Evolutionary conservation across 768 basidiomycete genomes (phyloP).

Genomic region (Suillus brevipes): DNA sequence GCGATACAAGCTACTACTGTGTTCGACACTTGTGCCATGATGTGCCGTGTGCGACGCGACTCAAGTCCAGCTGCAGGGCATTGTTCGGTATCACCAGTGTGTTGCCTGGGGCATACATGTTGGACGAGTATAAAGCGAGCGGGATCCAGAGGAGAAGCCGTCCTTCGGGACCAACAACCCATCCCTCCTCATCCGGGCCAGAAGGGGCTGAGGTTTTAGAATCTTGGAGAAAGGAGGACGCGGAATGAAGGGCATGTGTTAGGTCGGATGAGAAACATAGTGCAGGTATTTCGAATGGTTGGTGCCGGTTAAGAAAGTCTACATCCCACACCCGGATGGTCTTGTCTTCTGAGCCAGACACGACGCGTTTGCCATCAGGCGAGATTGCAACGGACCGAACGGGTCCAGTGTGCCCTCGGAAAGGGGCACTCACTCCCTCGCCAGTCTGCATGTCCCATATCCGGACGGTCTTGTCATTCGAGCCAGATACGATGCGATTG

Average conservation of each 20-base stretch:
- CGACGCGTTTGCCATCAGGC: not conserved
- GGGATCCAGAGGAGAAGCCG: not conserved
- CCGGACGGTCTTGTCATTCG: not conserved
- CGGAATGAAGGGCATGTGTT: not conserved
- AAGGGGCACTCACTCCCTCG: not conserved
- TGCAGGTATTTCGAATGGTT: not conserved
- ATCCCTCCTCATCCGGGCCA: not conserved
- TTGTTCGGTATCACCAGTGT: not conserved
- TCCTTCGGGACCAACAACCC: not conserved
- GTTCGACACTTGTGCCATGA: not conserved
- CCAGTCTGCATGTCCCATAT: constrained; percentile 2
- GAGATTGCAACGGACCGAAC: constrained; percentile 17
- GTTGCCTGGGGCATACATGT: not conserved
- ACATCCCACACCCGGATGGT: constrained; percentile 5
- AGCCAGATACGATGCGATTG: not conserved
- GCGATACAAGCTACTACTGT: not conserved
- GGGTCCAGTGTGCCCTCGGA: constrained; percentile 2
- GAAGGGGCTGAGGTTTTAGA: not conserved
- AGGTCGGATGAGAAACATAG: not conserved
- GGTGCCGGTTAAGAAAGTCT: not conserved
- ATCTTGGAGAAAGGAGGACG: not conserved
- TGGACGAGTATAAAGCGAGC: no score
- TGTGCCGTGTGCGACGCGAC: not conserved
- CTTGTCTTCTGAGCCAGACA: not conserved
- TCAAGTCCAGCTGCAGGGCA: not conserved